phyloP scores from a whole-genome alignment of 2,329 filamentous ascomycete genomes.

The Ascochyta clinopodiicola region DNA sequence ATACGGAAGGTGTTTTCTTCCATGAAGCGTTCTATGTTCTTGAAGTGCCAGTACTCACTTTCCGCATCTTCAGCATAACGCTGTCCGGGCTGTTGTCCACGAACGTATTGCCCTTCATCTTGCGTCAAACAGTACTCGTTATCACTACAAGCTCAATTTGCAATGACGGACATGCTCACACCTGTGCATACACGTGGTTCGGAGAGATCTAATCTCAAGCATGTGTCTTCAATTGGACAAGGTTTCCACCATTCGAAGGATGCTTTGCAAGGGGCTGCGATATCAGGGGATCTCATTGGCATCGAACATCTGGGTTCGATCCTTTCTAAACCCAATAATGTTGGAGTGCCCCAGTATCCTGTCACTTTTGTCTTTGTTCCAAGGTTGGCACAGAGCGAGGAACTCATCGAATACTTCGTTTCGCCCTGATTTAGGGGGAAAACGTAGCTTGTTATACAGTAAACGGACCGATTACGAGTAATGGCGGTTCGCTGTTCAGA shows the following conservation, averaged over 20 bases:
- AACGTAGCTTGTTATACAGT: too few relatives aligned
- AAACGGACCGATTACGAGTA: too few relatives aligned
- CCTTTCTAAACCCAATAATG: neutral
- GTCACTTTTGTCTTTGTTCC: too few relatives aligned
- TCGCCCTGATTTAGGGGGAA: too few relatives aligned
- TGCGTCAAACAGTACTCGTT: neutral
- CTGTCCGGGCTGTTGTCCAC: neutral
- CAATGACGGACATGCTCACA: neutral
- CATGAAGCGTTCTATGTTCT: neutral
- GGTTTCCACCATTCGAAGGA: neutral
- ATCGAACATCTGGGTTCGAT: neutral
- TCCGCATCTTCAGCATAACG: neutral
- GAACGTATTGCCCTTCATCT: neutral
- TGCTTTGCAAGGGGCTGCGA: neutral
- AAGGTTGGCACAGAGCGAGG: too few relatives aligned
- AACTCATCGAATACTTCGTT: too few relatives aligned
- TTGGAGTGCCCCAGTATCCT: neutral
- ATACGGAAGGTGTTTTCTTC: neutral
- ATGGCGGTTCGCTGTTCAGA: too few relatives aligned
- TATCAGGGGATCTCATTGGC: neutral
- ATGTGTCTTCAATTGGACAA: neutral
- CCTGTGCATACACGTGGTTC: conserved; percentile 3
- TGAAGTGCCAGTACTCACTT: neutral
- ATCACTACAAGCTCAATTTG: conserved; percentile 1
- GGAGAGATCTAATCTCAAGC: conserved; percentile 1